These are phyloP conservation scores for Trametes meyenii DNA, from an alignment of 768 basidiomycete species.

Conservation along the genomic window DNA sequence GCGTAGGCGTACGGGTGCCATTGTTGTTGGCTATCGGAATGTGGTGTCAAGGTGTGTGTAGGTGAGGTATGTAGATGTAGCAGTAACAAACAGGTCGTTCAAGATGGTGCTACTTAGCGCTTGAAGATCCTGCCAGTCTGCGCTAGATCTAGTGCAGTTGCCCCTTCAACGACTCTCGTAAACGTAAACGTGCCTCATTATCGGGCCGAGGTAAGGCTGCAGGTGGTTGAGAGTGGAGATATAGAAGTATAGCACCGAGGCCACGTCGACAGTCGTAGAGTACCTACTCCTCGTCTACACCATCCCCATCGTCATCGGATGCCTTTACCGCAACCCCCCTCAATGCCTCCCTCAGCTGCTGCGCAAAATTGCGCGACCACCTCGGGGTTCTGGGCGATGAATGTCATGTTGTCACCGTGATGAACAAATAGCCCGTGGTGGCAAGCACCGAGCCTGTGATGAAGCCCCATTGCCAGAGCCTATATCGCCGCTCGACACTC, in stretches of 20 bases:
- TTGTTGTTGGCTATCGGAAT: slow-evolving; percentile 32
- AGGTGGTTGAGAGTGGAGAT: background rate
- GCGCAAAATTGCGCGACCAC: background rate
- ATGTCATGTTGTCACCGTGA: slow-evolving; percentile 2
- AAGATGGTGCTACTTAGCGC: too few relatives aligned
- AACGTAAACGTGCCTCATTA: too few relatives aligned
- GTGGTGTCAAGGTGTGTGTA: too few relatives aligned
- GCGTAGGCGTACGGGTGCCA: slow-evolving; percentile 78
- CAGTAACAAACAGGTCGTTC: too few relatives aligned
- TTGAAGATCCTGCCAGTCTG: too few relatives aligned
- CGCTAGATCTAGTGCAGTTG: too few relatives aligned
- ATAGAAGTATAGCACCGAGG: background rate
- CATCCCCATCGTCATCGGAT: background rate
- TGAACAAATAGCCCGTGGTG: slow-evolving; percentile 42
- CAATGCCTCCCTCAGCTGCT: background rate
- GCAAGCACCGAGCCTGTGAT: slow-evolving; percentile 46
- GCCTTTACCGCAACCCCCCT: background rate
- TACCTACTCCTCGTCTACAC: background rate
- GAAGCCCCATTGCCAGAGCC: slow-evolving; percentile 57
- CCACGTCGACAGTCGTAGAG: background rate
- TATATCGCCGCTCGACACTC: slow-evolving; percentile 47
- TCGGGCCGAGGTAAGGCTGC: too few relatives aligned
- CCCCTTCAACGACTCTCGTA: too few relatives aligned
- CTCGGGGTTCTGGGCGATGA: slow-evolving; percentile 6
- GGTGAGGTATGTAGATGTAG: too few relatives aligned